phyloP scores from a whole-genome alignment of 2,329 filamentous ascomycete species.

The Hymenoscyphus repandus region DNA sequence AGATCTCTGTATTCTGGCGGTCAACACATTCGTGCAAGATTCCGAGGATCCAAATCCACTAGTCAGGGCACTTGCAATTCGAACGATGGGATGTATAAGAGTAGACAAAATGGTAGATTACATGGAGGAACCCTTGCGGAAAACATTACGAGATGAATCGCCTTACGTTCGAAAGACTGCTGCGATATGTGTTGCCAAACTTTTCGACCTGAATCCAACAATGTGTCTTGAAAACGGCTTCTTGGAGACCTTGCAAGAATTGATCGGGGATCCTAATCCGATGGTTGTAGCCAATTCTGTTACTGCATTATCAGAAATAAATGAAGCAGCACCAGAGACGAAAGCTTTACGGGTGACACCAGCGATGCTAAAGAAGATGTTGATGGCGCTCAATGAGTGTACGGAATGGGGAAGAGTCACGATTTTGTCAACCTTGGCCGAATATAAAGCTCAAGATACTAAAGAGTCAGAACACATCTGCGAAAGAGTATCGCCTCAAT shows the following conservation, averaged over 20 bases:
- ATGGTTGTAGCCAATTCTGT: slow-evolving; percentile 99
- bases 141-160: slow-evolving; percentile 94
- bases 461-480: slow-evolving; percentile 99
- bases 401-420: slow-evolving; percentile 98
- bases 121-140: slow-evolving; percentile 96
- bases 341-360: slow-evolving; percentile 78
- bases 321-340: slow-evolving; percentile 85
- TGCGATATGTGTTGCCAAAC: slow-evolving; percentile 94
- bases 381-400: slow-evolving; percentile 95
- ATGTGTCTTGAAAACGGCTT: slow-evolving; percentile 98
- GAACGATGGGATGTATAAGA: slow-evolving; percentile 97
- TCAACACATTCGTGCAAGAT: slow-evolving; percentile 99
- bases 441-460: slow-evolving; percentile 79
- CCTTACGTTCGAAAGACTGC: slow-evolving; percentile 98
- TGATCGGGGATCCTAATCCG: slow-evolving; percentile 95
- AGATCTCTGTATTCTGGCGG: slow-evolving; percentile 94
- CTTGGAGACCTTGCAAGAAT: slow-evolving; percentile 84
- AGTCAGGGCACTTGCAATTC: slow-evolving; percentile 87
- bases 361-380: slow-evolving; percentile 83
- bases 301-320: slow-evolving; percentile 86
- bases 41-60: slow-evolving; percentile 97
- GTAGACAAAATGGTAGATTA: slow-evolving; percentile 99
- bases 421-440: slow-evolving; percentile 81
- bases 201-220: slow-evolving; percentile 87
- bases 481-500: slow-evolving; percentile 91